Evolutionary conservation across 768 basidiomycete species (phyloP), one percentile per base, ranked within the genome.

Genomic region (Termitomyces titanicus): DNA sequence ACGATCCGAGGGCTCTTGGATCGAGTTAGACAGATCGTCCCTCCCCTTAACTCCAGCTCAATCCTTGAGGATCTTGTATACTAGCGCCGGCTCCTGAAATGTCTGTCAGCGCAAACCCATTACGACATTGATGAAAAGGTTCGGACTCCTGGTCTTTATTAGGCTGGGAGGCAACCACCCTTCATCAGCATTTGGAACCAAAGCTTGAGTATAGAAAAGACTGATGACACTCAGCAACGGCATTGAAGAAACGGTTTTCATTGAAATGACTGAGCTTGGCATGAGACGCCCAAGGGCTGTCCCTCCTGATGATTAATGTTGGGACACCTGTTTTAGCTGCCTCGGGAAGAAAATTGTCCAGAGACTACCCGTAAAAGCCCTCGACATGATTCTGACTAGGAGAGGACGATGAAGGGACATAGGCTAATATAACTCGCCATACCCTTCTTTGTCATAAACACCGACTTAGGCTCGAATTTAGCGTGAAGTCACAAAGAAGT

Each of bases 21-120:
- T n/a, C n/a, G n/a, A n/a, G n/a, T n/a, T n/a, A n/a, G n/a, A n/a
- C n/a, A n/a, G n/a, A n/a, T n/a, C n/a, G n/a, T n/a, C n/a, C n/a
- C n/a, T n/a, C n/a, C n/a, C n/a, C n/a, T n/a, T n/a, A 20, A 64
- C 56, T 56, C 68, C 66, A 3, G 68, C 60, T n/a, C 62, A 44
- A 10, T 68, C 68, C 65, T 6, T 17, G 12, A 1, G 63, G 63
- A 44, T 50, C 54, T 35, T 51, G 37, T 8, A 65, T 59, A 3
- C 58, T 58, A 6, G 6, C 35, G 1, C 66, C 64, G 0, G 63
- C 61, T 25, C 66, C 67, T 66, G 66, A 66, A 4, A 66, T 31
- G 39, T 40, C 51, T 18, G 37, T 42, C 15, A 67, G 8, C 1
- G 60, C 64, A 45, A 68, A 42, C 5, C 62, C 63, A 52, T 56